Percentiles rank a stretch among this genome's conserved stretches.
These are phyloP conservation scores for Cornus suecica DNA, from an alignment of 148 eudicot genomes.

Conservation along the genomic window DNA sequence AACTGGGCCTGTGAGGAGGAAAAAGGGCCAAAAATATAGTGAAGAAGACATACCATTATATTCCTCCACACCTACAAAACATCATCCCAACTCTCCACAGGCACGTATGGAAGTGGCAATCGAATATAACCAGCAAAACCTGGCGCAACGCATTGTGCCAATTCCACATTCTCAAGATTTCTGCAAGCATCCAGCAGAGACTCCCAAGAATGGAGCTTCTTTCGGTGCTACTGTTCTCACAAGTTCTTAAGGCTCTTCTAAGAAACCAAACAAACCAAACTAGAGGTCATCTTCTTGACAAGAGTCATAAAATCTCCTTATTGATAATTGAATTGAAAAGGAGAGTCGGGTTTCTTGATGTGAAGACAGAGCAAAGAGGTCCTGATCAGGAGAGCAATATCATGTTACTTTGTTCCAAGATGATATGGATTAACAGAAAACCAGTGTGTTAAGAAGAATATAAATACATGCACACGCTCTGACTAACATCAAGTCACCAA, in stretches of 20 bases:
- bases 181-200: constrained; percentile 28
- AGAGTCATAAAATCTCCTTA: no score
- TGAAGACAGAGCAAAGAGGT: no score
- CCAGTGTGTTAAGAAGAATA: no score
- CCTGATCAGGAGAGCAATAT: no score
- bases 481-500: not conserved
- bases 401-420: no score
- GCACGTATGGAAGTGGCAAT: constrained; percentile 10
- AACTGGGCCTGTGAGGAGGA: not conserved
- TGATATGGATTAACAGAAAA: no score
- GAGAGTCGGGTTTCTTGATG: no score
- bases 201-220: constrained; percentile 29
- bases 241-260: constrained; percentile 17
- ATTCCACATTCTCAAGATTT: constrained; percentile 18
- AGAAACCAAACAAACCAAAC: constrained; percentile 12
- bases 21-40: not conserved
- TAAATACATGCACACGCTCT: not conserved
- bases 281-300: no score
- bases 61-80: constrained; percentile 8
- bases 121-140: constrained; percentile 17
- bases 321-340: no score
- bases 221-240: constrained; percentile 9
- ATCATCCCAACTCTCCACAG: constrained; percentile 14
- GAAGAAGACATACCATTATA: no score
- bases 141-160: constrained; percentile 21